Conservation (phyloP, 139 green algal genomes). For the Chlamydomonas schloesseri region DNA sequence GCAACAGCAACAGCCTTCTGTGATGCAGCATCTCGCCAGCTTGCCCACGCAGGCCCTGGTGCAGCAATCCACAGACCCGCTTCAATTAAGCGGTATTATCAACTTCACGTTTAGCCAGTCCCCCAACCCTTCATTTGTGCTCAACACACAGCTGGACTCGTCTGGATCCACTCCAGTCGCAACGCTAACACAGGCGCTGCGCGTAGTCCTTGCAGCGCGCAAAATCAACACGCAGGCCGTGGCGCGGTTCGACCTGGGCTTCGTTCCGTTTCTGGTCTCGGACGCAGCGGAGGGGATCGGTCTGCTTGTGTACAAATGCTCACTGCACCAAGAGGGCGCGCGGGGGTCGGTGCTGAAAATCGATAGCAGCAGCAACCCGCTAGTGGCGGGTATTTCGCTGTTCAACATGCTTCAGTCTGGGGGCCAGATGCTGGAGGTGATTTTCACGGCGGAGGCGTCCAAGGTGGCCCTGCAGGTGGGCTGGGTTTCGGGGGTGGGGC, state of each 20-base stretch:
- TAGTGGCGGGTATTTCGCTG: conserved; percentile 41
- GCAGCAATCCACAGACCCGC: neutral
- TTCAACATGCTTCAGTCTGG: conserved; percentile 29
- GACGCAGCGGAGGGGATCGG: conserved; percentile 28
- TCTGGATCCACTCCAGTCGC: conserved; percentile 9
- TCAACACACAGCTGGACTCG: conserved; percentile 35
- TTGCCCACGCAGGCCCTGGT: conserved; percentile 15
- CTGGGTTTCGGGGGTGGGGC: too few relatives aligned
- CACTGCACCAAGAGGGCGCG: neutral
- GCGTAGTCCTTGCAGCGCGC: conserved; percentile 41
- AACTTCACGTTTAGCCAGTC: conserved; percentile 54
- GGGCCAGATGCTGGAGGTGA: conserved; percentile 35
- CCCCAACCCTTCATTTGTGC: conserved; percentile 35
- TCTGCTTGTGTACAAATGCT: conserved; percentile 50
- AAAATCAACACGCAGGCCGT: conserved; percentile 44
- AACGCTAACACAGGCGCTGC: conserved; percentile 35
- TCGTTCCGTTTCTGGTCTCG: conserved; percentile 25
- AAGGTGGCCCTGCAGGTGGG: conserved; percentile 36
- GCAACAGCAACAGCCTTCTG: neutral
- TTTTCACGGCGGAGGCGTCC: conserved; percentile 34
- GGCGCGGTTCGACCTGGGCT: conserved; percentile 37
- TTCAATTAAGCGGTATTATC: conserved; percentile 7
- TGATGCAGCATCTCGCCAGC: conserved; percentile 32
- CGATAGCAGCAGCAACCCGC: conserved; percentile 34
- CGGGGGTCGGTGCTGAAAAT: conserved; percentile 35